A percentile compares a stretch with the other conserved stretches of the same genome.
phyloP scores from a whole-genome alignment of 768 basidiomycete genomes.

The Kondoa subrosea region DNA sequence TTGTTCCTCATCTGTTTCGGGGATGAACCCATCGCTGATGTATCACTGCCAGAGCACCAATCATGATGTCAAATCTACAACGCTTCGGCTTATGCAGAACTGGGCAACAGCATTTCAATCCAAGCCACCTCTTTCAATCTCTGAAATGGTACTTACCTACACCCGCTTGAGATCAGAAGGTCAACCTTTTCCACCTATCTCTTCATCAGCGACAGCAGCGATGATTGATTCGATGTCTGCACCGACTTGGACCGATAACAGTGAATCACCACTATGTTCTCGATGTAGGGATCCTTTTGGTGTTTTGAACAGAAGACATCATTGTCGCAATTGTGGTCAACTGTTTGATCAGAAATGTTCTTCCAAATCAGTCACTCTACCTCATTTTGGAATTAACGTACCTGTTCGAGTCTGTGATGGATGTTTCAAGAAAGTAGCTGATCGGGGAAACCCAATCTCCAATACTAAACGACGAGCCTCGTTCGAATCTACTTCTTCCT shows the following conservation, averaged over 20 bases:
- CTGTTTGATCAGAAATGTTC: conserved; percentile 93
- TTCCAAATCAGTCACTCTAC: conserved; percentile 61
- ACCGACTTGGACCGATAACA: conserved; percentile 78
- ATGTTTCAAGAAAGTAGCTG: conserved; percentile 55
- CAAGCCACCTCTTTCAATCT: conserved; percentile 54
- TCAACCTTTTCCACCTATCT: conserved; percentile 69
- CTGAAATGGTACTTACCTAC: conserved; percentile 52
- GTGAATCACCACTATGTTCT: conserved; percentile 64
- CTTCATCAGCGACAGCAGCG: conserved; percentile 52
- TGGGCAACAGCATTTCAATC: conserved; percentile 84
- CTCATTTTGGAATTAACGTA: conserved; percentile 82
- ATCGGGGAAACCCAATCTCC: conserved; percentile 8
- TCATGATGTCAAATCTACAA: conserved; percentile 62
- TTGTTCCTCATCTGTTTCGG: neutral
- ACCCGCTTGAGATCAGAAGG: conserved; percentile 52
- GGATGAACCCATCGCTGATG: neutral
- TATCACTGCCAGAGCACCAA: conserved; percentile 39
- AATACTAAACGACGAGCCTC: neutral
- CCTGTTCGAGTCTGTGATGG: conserved; percentile 86
- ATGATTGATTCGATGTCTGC: conserved; percentile 71
- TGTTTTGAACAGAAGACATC: conserved; percentile 93
- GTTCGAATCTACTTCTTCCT: conserved; percentile 12
- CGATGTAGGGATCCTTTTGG: conserved; percentile 78
- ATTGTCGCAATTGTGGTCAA: conserved; percentile 92
- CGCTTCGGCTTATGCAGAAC: conserved; percentile 66